These are phyloP conservation scores for Pleomassaria siparia DNA, from an alignment of 2,329 filamentous ascomycete species.

Conservation along the genomic window DNA sequence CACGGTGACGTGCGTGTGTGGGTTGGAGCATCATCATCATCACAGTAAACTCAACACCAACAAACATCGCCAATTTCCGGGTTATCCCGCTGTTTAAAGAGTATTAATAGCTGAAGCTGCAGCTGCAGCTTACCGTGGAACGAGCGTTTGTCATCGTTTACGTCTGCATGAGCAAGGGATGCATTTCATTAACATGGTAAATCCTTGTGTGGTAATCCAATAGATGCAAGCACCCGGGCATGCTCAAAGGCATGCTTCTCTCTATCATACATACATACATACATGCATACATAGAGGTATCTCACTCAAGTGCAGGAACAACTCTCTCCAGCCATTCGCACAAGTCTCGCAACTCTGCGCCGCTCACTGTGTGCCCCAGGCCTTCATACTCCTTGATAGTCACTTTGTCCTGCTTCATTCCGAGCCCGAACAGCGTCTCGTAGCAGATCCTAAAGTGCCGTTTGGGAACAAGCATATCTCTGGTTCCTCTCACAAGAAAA, in stretches of 20 bases:
- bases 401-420: slow-evolving; percentile 42
- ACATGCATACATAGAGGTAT: no score
- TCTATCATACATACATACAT: no score
- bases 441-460: slow-evolving; percentile 46
- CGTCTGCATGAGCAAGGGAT: background rate
- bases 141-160: no score
- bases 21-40: background rate
- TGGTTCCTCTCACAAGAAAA: slow-evolving; percentile 51
- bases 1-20: background rate
- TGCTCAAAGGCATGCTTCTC: no score
- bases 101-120: no score
- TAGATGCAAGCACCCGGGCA: background rate
- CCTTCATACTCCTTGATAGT: slow-evolving; percentile 52
- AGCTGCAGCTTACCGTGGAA: background rate
- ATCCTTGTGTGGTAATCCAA: background rate
- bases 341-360: slow-evolving; percentile 50
- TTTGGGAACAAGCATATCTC: slow-evolving; percentile 52
- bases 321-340: slow-evolving; percentile 47
- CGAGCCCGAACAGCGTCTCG: slow-evolving; percentile 44
- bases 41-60: background rate
- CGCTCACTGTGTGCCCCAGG: slow-evolving; percentile 49
- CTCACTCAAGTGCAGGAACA: slow-evolving; percentile 41
- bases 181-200: background rate
- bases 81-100: background rate
- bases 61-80: background rate